phyloP scores from a whole-genome alignment of 192 early-diverging fungal genomes.

The Coemansia guatemalensis region DNA sequence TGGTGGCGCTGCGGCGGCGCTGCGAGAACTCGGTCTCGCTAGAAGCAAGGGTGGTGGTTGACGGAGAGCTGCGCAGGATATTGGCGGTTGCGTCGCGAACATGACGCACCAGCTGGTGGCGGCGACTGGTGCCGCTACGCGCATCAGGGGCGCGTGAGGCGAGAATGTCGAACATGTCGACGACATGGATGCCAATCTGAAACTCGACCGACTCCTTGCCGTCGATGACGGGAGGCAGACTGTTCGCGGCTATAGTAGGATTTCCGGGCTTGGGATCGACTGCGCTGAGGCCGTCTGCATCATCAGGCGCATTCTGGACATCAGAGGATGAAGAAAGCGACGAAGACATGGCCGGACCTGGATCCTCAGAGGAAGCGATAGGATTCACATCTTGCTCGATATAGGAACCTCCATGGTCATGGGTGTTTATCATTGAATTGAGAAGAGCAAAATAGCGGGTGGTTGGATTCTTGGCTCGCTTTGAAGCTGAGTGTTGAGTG shows the following conservation, averaged over 20 bases:
- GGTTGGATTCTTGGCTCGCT: background rate
- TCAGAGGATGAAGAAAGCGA: background rate
- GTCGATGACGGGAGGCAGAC: constrained; percentile 39
- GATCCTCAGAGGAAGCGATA: constrained; percentile 2
- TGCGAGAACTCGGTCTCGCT: constrained; percentile 17
- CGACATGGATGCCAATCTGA: constrained; percentile 64
- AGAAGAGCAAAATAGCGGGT: constrained; percentile 2
- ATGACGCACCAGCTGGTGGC: constrained; percentile 48
- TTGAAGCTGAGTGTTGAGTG: background rate
- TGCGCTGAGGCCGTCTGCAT: background rate
- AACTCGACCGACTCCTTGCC: constrained; percentile 68
- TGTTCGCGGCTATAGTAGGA: constrained; percentile 19
- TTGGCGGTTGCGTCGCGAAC: constrained; percentile 43
- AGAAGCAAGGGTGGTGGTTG: constrained; percentile 31
- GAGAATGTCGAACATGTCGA: constrained; percentile 80
- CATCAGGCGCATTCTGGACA: background rate
- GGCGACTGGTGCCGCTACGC: constrained; percentile 17
- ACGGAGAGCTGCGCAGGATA: constrained; percentile 46
- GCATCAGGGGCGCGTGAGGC: constrained; percentile 29
- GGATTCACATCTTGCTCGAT: constrained; percentile 37
- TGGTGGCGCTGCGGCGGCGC: constrained; percentile 55
- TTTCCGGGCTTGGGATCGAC: constrained; percentile 5
- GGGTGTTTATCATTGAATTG: constrained; percentile 41
- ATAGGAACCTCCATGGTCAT: constrained; percentile 51
- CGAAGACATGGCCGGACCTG: background rate